Evolutionary conservation across 257 asterid genomes (phyloP).

Genomic region (Plantago elongata): DNA sequence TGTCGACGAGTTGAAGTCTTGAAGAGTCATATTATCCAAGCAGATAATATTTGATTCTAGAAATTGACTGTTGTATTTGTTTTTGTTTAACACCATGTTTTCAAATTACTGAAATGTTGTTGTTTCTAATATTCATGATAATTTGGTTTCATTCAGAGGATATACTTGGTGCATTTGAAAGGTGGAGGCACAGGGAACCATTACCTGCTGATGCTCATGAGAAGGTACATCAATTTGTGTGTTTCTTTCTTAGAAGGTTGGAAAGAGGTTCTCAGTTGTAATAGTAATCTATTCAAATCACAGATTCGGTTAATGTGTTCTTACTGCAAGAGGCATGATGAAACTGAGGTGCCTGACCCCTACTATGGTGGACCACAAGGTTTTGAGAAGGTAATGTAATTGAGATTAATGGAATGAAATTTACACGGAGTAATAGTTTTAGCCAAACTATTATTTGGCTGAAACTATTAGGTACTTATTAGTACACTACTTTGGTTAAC

Average conservation of each 20-base stretch:
- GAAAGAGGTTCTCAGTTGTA: not conserved
- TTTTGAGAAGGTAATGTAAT: slow-evolving; percentile 65
- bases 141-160: slow-evolving; percentile 34
- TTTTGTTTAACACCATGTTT: too few relatives aligned
- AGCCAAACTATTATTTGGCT: too few relatives aligned
- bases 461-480: too few relatives aligned
- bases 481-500: too few relatives aligned
- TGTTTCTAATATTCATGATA: not conserved
- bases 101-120: not conserved
- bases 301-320: slow-evolving; percentile 72
- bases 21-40: too few relatives aligned
- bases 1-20: too few relatives aligned
- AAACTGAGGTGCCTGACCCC: slow-evolving; percentile 82
- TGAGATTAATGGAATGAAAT: not conserved
- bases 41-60: too few relatives aligned
- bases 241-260: not conserved
- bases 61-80: too few relatives aligned
- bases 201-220: slow-evolving; percentile 52
- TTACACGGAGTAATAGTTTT: too few relatives aligned
- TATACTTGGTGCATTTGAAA: slow-evolving; percentile 59
- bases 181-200: slow-evolving; percentile 64
- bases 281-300: not conserved
- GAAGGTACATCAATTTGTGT: slow-evolving; percentile 30
- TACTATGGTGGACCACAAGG: slow-evolving; percentile 87
- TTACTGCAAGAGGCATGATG: slow-evolving; percentile 68